A percentile compares a stretch with the other conserved stretches of the same genome.
phyloP scores from a whole-genome alignment of 2,329 filamentous ascomycete species.

The Venturia asperata region DNA sequence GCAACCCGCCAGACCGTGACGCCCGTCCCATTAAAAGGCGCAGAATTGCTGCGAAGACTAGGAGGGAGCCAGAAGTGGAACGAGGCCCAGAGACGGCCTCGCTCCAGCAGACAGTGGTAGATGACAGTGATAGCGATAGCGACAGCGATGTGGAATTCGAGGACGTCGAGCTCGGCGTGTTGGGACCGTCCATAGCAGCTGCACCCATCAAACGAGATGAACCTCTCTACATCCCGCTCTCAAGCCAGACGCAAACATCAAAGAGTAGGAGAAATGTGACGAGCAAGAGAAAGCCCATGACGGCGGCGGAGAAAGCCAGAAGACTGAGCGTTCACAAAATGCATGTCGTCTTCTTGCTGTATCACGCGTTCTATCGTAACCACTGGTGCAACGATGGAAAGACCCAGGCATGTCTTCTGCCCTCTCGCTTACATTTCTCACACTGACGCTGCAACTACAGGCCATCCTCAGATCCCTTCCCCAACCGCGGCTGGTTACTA shows the following conservation, averaged over 20 bases:
- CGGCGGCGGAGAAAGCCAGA: conserved; percentile 44
- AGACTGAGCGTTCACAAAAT: conserved; percentile 77
- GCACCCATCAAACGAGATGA: background rate
- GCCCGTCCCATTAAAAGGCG: conserved; percentile 1
- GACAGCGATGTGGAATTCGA: conserved; percentile 10
- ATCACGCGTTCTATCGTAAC: conserved; percentile 71
- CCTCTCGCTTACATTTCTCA: background rate
- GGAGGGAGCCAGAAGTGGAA: background rate
- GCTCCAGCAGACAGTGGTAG: background rate
- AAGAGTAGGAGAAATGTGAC: background rate
- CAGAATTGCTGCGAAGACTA: background rate
- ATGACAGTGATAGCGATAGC: background rate
- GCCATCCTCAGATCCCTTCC: conserved; percentile 56
- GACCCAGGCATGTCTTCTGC: conserved; percentile 48
- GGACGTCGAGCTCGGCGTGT: conserved; percentile 6
- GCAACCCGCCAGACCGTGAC: background rate
- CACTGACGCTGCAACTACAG: conserved; percentile 26
- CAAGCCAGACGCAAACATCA: background rate
- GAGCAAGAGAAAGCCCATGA: conserved; percentile 5
- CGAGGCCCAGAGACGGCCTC: background rate
- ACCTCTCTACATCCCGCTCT: background rate
- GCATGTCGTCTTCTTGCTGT: conserved; percentile 75
- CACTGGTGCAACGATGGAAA: conserved; percentile 76
- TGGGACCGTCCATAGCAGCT: background rate
- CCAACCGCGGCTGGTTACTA: conserved; percentile 55